Conservation (phyloP, 345 rosid species). For the Brassica napus region DNA sequence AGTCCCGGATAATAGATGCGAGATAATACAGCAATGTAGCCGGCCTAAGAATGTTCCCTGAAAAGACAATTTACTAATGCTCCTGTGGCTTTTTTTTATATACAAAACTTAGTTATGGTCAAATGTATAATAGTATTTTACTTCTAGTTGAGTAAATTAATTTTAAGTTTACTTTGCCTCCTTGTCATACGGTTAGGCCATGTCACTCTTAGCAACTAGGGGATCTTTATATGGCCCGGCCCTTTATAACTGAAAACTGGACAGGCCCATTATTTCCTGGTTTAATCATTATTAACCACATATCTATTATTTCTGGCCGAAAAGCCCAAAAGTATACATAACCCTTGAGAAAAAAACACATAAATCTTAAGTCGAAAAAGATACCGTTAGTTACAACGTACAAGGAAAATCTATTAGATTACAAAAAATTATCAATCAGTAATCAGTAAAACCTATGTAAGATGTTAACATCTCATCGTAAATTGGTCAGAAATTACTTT, state of each 20-base stretch:
- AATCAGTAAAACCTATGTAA: neutral
- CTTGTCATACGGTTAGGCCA: conserved; percentile 11
- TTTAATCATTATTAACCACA: neutral
- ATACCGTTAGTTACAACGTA: no score
- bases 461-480: conserved; percentile 2
- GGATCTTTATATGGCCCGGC: conserved; percentile 22
- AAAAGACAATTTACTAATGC: neutral
- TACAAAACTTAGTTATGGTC: conserved; percentile 16
- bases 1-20: conserved; percentile 9
- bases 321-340: neutral
- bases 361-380: neutral
- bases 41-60: conserved; percentile 26
- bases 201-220: conserved; percentile 1
- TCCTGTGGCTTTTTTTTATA: neutral
- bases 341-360: neutral
- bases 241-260: neutral
- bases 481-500: neutral
- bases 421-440: neutral
- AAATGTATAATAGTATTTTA: conserved; percentile 26
- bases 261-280: neutral
- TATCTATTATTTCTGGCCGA: neutral
- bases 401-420: neutral
- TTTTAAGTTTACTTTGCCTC: conserved; percentile 3
- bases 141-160: conserved; percentile 20
- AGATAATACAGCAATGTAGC: conserved; percentile 9